Evolutionary conservation across 2,329 filamentous ascomycete species (phyloP).

Genomic region (Biscogniauxia mediterranea): DNA sequence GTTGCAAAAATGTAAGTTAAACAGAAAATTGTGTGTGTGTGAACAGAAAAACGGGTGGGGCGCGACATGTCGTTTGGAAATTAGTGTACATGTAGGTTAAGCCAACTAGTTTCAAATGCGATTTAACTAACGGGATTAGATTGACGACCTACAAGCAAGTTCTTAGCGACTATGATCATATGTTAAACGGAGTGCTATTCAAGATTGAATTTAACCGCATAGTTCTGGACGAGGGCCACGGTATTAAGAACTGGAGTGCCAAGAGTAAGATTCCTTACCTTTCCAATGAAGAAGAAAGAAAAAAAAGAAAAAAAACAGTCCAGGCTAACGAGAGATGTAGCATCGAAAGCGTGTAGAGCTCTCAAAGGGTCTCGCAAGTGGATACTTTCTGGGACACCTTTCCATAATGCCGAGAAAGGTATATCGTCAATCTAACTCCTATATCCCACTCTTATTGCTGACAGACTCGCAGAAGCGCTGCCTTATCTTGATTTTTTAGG

Average conservation of each 20-base stretch:
- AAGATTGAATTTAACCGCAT: conserved; percentile 14
- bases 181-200: conserved; percentile 3
- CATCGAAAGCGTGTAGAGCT: conserved; percentile 12
- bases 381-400: conserved; percentile 16
- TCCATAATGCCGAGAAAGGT: conserved; percentile 10
- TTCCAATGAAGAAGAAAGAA: background rate
- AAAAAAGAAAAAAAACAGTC: background rate
- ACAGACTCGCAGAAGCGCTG: conserved; percentile 9
- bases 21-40: too few relatives aligned
- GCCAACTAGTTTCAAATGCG: background rate
- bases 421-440: background rate
- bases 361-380: conserved; percentile 10
- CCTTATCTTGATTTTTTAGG: conserved; percentile 16
- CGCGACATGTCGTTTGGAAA: too few relatives aligned
- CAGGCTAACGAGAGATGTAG: conserved; percentile 4
- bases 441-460: background rate
- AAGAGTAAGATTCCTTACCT: conserved; percentile 6
- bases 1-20: too few relatives aligned
- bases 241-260: conserved; percentile 10
- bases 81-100: too few relatives aligned
- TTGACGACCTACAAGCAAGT: conserved; percentile 13
- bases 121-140: background rate
- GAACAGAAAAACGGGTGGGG: too few relatives aligned
- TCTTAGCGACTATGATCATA: background rate
- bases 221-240: conserved; percentile 18